Base-by-base conservation (phyloP, 768 basidiomycete genomes). In the Punctularia strigosozonata region DNA sequence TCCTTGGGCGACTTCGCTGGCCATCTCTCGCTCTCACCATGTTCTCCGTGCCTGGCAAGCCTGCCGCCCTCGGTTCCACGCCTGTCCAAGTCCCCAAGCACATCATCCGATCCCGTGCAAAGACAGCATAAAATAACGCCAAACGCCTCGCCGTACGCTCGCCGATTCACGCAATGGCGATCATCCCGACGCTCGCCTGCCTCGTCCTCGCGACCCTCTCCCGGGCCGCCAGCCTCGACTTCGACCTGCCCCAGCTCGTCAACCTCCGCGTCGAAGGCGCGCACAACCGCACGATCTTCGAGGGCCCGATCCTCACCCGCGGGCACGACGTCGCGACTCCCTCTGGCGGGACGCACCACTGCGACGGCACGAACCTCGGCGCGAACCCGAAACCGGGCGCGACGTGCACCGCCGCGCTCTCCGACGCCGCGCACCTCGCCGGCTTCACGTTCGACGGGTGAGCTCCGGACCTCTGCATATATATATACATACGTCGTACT, bases 381-480 rank as follows among this genome's bases (percentile, higher is more conserved):
- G 46, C 42, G 1, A 59, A 67, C 34, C 50, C 48, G 5, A 36
- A 38, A 17, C 62, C 65, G 3, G 65, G 64, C 3, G 59, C 66
- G 7, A 68, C 66, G 0, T 58, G 57, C 35, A 68, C 61, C 5
- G 61, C 58, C 30, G 69, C 68, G 10, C 54, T 71, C 14, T 66
- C 61, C 32, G 63, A 65, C 48, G 68, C 65, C 10, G 51, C 63
- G 3, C 49, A 47, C 13, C 13, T 34, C 17, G 37, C 47, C 3
- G 28, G 46, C 7, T 69, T 71, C 40, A 36, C 45, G 2, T 71
- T 58, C 43, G 65, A 69, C 50, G 69, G 60, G 62, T 66, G 36
- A 26, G 52, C 48, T 4, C 15, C 15, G 18, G 31, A 4, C 32
- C 26, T n/a, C 19, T 18, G 41, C 31, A n/a, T 6, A 8, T 8